Base-by-base conservation (phyloP, 495 filamentous ascomycete genomes). In the Parathielavia hyrcaniae region DNA sequence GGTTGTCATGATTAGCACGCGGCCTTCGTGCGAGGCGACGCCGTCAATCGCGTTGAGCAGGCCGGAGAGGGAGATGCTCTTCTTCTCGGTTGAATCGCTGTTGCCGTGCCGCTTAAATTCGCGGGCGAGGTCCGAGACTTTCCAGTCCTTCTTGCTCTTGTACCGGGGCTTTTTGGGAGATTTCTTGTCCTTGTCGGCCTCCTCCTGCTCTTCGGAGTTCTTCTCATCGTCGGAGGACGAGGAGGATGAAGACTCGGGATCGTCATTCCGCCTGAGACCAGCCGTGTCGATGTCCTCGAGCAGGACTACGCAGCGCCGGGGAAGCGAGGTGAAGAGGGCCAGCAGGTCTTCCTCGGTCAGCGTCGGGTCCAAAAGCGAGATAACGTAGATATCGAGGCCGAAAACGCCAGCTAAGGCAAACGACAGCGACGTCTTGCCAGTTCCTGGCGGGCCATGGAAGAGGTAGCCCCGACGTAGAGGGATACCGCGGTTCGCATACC, bases 391-490 rank as follows among this genome's bases (percentile, higher is more conserved):
- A 57, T 84, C 81, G 5, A 89, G 69, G 3, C 86, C 84, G 62
- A 88, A 88, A 0, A 85, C 77, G 1, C 86, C 85, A 0, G 86
- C 86, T 2, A 87, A 70, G 0, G 86, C 86, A 61, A 87, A 86
- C 9, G 79, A 80, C 3, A 85, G 65, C 2, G 75, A 79, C 1
- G 80, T 82, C 63, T 85, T 85, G 13, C 83, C 82, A 0, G 84
- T 87, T 2, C 86, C 87, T 4, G 86, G 87, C 0, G 86, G 85
- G 0, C 86, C 86, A 50, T 87, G 77, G 38, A 97, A 85, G 8
- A 97, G 78, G 69, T 96, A 97, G 0, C 92, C 92, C 30, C 92
- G 79, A 1, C 92, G 83, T 51, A 96, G 89, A 0, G 92, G 92
- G 55, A 97, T 96, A 16, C 92, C 90, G 0, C 88, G 79, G 49